Evolutionary conservation across 2,329 filamentous ascomycete species (phyloP).

Genomic region (Aspergillus luchuensis): DNA sequence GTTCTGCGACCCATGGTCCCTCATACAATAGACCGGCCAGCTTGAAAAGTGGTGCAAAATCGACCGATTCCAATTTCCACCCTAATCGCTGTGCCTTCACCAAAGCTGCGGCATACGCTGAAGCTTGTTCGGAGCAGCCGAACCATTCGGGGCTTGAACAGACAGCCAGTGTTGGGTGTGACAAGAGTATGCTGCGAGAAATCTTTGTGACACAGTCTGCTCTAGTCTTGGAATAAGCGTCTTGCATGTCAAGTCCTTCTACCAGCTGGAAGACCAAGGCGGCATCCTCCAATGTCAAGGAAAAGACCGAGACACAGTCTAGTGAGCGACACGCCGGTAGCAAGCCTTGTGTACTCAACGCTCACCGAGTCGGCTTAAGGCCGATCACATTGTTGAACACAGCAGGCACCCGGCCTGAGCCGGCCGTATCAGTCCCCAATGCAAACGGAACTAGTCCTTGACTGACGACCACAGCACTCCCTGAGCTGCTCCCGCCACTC

Average conservation of each 20-base stretch:
- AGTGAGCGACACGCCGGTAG: conserved; percentile 4
- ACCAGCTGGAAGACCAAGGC: not conserved
- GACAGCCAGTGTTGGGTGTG: conserved; percentile 1
- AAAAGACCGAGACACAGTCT: conserved; percentile 9
- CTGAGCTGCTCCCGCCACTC: conserved; percentile 7
- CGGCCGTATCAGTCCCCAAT: conserved; percentile 9
- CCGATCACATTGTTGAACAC: conserved; percentile 7
- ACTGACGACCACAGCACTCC: conserved; percentile 7
- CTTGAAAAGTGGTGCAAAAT: conserved; percentile 5
- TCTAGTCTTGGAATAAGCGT: conserved; percentile 2
- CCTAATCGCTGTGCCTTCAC: conserved; percentile 1
- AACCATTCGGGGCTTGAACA: conserved; percentile 7
- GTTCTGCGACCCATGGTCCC: conserved; percentile 11
- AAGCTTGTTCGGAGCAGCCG: conserved; percentile 1
- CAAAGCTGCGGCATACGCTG: conserved; percentile 1
- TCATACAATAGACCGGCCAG: conserved; percentile 9
- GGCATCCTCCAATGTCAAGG: conserved; percentile 1
- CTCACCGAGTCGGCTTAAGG: conserved; percentile 6
- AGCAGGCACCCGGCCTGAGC: conserved; percentile 2
- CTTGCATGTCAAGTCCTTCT: not conserved
- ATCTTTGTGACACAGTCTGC: too few relatives aligned
- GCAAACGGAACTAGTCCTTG: conserved; percentile 6
- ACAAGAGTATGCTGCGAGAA: too few relatives aligned
- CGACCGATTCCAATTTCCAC: conserved; percentile 2
- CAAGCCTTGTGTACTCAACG: conserved; percentile 1